These are phyloP conservation scores for Lachancea dasiensis DNA, from an alignment of 805 yeast genomes.

Conservation along the genomic window DNA sequence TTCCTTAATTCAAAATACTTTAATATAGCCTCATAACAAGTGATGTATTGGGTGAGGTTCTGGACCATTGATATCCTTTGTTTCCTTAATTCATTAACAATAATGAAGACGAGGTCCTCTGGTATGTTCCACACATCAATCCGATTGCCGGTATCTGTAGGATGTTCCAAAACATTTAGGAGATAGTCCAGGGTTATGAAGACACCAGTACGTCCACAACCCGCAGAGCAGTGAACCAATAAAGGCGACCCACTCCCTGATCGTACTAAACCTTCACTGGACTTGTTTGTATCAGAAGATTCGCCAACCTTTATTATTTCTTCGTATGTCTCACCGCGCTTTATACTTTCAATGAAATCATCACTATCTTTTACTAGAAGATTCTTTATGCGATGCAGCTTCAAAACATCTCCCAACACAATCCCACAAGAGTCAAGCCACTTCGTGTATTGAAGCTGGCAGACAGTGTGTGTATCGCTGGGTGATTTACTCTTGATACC, in stretches of 20 bases:
- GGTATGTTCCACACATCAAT: slow-evolving; percentile 39
- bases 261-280: slow-evolving; percentile 6
- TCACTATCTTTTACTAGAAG: slow-evolving; percentile 17
- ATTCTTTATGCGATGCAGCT: slow-evolving; percentile 31
- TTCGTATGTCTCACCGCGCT: slow-evolving; percentile 11
- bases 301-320: slow-evolving; percentile 3
- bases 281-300: neutral
- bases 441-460: slow-evolving; percentile 66
- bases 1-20: slow-evolving; percentile 21
- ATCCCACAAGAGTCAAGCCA: slow-evolving; percentile 85
- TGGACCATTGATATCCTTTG: slow-evolving; percentile 79
- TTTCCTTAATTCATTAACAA: slow-evolving; percentile 56
- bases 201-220: slow-evolving; percentile 94
- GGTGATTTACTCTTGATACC: too few relatives aligned
- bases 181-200: slow-evolving; percentile 60
- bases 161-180: slow-evolving; percentile 32
- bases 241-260: slow-evolving; percentile 38
- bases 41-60: slow-evolving; percentile 60
- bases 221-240: slow-evolving; percentile 90
- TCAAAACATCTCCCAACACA: slow-evolving; percentile 32
- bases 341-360: slow-evolving; percentile 13
- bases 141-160: slow-evolving; percentile 30
- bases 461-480: slow-evolving; percentile 46
- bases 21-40: slow-evolving; percentile 56
- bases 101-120: slow-evolving; percentile 52